Base-by-base conservation (phyloP, 768 basidiomycete species). In the Tubosaeta sp. region DNA sequence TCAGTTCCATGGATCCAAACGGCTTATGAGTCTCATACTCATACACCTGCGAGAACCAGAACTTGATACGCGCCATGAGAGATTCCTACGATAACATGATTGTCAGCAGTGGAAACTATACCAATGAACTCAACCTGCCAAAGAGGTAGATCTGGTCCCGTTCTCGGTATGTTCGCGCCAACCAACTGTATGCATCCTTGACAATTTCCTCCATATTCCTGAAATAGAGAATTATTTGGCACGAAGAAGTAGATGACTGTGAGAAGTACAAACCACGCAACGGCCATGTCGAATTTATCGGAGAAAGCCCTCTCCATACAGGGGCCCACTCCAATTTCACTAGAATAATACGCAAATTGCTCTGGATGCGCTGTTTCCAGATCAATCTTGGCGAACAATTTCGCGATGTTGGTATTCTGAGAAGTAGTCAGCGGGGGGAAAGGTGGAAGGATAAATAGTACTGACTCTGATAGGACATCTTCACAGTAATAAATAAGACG, bases 61-160 rank as follows among this genome's bases (percentile, higher is more conserved):
- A 71, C 73, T 48, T 72, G 69, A 54, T 73, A 74, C 26, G 73
- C 72, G 17, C 76, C 76, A 27, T 77, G 67, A 29, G 75, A 76
- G 53, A 78, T 78, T 27, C 70, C 70, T 70, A 27, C 0, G 22
- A 8, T 12, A 7, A 41, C 27, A n/a, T n/a, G n/a, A n/a, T n/a
- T 5, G 22, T 47, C 10, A 39, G 13, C 26, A 11, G 12, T 43
- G 3, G 37, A 22, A 16, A 14, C 1, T 6, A 6, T 7, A 14
- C 19, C 12, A 2, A 48, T 13, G 35, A 48, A 39, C 5, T n/a
- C n/a, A 34, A 31, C 48, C 0, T 33, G 68, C 71, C 71, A 44
- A 72, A 72, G 14, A 72, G 59, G 51, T 61, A 72, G 48, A 73
- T 71, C 6, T 56, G 58, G 39, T 72, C 71, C 2, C 69, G 69